Conservation (phyloP, 495 filamentous ascomycete species). For the Penicillium atrosanguineum region DNA sequence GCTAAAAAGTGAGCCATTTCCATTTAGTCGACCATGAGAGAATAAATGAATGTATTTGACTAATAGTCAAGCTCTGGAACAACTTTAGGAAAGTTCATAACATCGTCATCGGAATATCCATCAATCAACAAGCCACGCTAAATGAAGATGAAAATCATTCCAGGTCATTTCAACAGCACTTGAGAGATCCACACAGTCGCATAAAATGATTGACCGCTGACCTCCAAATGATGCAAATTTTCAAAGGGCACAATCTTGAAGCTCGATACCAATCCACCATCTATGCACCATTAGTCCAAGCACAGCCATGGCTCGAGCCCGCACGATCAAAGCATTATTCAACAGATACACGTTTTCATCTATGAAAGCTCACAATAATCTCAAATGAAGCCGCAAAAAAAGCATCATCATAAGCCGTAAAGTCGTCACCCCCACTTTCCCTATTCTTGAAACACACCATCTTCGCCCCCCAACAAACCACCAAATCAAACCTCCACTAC, state of each 20-base stretch:
- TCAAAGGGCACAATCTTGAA: neutral
- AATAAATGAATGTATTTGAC: no score
- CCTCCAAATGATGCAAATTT: constrained; percentile 13
- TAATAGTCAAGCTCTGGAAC: neutral
- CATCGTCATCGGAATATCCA: neutral
- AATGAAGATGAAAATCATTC: neutral
- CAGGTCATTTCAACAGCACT: neutral
- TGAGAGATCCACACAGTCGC: neutral
- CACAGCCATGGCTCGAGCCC: neutral
- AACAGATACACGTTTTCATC: constrained; percentile 12
- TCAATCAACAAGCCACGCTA: neutral
- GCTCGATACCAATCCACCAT: constrained; percentile 6
- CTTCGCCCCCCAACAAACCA: neutral
- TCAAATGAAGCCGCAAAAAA: neutral
- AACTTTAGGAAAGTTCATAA: neutral
- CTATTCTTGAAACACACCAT: neutral
- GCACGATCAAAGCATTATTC: neutral
- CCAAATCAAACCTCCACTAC: neutral
- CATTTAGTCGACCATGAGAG: no score
- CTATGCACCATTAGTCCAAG: constrained; percentile 9
- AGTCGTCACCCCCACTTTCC: constrained; percentile 2
- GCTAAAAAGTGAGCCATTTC: no score
- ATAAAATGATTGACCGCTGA: constrained; percentile 4
- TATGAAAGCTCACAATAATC: constrained; percentile 9
- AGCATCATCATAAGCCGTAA: constrained; percentile 5